Evolutionary conservation across 2,329 filamentous ascomycete species (phyloP).

Genomic region (Cryoendolithus antarcticus): DNA sequence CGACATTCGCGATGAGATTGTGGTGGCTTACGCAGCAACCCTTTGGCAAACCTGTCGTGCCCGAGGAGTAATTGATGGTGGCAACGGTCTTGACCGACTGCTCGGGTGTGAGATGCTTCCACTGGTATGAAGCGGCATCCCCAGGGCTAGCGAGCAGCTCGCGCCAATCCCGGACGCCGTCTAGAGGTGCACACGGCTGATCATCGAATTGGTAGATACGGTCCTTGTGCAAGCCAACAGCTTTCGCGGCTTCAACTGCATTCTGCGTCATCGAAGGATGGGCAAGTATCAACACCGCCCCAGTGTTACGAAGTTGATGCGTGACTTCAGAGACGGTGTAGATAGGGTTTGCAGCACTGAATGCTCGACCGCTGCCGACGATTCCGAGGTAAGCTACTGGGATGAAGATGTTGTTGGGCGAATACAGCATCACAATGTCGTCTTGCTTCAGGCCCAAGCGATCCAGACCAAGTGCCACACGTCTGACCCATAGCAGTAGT

Average conservation of each 20-base stretch:
- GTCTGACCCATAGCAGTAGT: too few relatives aligned
- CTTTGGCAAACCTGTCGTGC: conserved; percentile 73
- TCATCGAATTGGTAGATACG: conserved; percentile 57
- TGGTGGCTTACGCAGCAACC: conserved; percentile 71
- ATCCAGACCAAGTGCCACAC: too few relatives aligned
- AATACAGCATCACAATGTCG: conserved; percentile 49
- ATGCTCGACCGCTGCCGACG: conserved; percentile 66
- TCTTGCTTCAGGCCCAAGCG: too few relatives aligned
- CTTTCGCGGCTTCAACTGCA: conserved; percentile 52
- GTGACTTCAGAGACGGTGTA: conserved; percentile 61
- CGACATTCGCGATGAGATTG: conserved; percentile 61
- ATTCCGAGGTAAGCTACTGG: conserved; percentile 59
- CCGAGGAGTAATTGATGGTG: conserved; percentile 66
- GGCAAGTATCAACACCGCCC: conserved; percentile 56
- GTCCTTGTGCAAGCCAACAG: conserved; percentile 42
- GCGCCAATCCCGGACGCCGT: conserved; percentile 50
- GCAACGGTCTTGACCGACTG: conserved; percentile 40
- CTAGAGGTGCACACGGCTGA: conserved; percentile 6
- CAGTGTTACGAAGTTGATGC: conserved; percentile 62
- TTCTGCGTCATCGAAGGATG: conserved; percentile 43
- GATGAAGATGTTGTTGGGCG: conserved; percentile 61
- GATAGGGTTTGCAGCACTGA: conserved; percentile 61
- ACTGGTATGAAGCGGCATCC: conserved; percentile 47
- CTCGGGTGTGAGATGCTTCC: conserved; percentile 45
- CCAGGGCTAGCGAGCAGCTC: conserved; percentile 41